These are phyloP conservation scores for Aspergillus fijiensis DNA, from an alignment of 2,329 filamentous ascomycete species.

Conservation along the genomic window DNA sequence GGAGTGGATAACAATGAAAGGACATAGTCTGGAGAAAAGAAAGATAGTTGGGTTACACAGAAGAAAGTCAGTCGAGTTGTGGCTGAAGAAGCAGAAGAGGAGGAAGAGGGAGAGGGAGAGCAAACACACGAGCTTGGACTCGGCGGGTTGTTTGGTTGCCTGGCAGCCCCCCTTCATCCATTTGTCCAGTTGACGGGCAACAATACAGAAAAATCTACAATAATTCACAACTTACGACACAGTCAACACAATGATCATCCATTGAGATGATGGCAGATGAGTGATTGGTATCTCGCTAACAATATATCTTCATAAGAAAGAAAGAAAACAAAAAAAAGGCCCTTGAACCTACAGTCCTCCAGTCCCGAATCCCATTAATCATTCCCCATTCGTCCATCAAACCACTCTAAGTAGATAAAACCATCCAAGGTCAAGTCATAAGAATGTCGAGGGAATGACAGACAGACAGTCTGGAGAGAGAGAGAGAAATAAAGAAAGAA, in stretches of 20 bases:
- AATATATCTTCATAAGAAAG: slow-evolving; percentile 6
- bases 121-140: too few relatives aligned
- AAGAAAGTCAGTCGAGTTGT: background rate
- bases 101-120: background rate
- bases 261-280: background rate
- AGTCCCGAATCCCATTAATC: background rate
- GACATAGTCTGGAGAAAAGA: too few relatives aligned
- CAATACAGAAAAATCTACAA: background rate
- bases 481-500: slow-evolving; percentile 1
- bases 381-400: background rate
- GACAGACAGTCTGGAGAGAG: background rate
- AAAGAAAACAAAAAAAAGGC: background rate
- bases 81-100: background rate
- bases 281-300: slow-evolving; percentile 4
- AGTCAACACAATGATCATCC: background rate
- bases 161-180: background rate
- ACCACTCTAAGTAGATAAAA: background rate
- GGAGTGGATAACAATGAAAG: background rate
- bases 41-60: too few relatives aligned
- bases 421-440: background rate
- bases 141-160: background rate
- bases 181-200: background rate
- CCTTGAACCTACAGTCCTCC: background rate
- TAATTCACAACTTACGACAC: background rate
- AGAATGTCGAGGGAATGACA: background rate